phyloP scores from a whole-genome alignment of 257 asterid species.

The Nicotiana noctiflora region DNA sequence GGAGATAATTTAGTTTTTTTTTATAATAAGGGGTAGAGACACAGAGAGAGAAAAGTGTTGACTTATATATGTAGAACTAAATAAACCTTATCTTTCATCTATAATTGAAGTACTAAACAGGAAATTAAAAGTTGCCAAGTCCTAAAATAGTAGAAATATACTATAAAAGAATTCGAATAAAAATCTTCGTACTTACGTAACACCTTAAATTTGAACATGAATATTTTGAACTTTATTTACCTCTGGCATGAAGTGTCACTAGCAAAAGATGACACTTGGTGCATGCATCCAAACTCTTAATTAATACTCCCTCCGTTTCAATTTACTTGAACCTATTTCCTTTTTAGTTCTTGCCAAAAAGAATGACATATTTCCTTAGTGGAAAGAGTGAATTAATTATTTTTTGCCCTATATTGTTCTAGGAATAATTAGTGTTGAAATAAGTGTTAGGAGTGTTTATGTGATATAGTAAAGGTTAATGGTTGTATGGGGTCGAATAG shows the following conservation, averaged over 20 bases:
- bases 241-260: not conserved
- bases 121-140: not conserved
- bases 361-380: too few relatives aligned
- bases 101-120: not conserved
- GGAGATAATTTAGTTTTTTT: not conserved
- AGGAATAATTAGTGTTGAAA: too few relatives aligned
- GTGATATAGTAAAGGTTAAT: too few relatives aligned
- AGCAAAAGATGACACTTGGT: not conserved
- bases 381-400: too few relatives aligned
- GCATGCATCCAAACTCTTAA: not conserved
- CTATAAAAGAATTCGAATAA: not conserved
- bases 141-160: not conserved
- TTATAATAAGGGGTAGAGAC: not conserved
- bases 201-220: not conserved
- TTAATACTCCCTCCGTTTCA: too few relatives aligned
- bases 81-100: not conserved
- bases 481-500: too few relatives aligned
- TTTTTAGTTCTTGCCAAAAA: too few relatives aligned
- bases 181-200: not conserved
- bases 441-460: too few relatives aligned
- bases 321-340: too few relatives aligned
- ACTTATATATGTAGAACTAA: not conserved
- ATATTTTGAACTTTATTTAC: not conserved
- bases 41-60: slow-evolving; percentile 6
- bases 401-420: too few relatives aligned